Evolutionary conservation across 2,329 filamentous ascomycete genomes (phyloP), one percentile per base, ranked within the genome.

Genomic region (Colletotrichum cuscutae): DNA sequence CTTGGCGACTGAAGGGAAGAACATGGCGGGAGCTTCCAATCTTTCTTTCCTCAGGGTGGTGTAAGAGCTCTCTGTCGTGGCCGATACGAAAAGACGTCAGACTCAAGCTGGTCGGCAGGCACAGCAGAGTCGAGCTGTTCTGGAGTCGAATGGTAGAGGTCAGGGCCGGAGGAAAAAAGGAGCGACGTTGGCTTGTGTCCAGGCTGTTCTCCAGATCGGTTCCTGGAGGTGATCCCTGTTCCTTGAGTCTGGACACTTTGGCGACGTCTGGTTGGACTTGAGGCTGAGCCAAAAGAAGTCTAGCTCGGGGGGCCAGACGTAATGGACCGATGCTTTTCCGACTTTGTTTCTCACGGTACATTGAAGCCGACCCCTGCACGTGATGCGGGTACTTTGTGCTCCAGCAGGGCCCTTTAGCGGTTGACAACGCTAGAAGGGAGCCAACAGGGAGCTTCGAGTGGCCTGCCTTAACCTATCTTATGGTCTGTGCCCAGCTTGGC

Each of bases 1-100:
- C 81, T 81, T 84, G 81, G 85, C 85, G 70, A 86, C 82, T 12
- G 83, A 81, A 71, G 82, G 81, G 74, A 87, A 81, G 46, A 85
- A 79, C 85, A 87, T 87, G 71, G 71, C 80, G 78, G 71, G 28
- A 59, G 49, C 60, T 67, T 49, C 35, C 42, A n/a, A 8, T 62
- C 32, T 22, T 9, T 22, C 11, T 49, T 11, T 22, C 19, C 15
- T 49, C 19, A 8, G 42, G 8, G 19, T n/a, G 42, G 15, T 56
- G 32, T 52, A 58, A 42, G 71, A 71, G 59, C 64, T 73, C 60
- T 75, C 61, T 54, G 60, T 71, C 58, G 67, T 46, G 62, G 30
- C 65, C 30, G 57, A 59, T 5, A 53, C 12, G 32, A 35, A 26
- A 13, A 59, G 54, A 64, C 24, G 70, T 64, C 66, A 65, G 56